Evolutionary conservation across 164 flowering plant species (phyloP).

Genomic region (Vitis labrusca): DNA sequence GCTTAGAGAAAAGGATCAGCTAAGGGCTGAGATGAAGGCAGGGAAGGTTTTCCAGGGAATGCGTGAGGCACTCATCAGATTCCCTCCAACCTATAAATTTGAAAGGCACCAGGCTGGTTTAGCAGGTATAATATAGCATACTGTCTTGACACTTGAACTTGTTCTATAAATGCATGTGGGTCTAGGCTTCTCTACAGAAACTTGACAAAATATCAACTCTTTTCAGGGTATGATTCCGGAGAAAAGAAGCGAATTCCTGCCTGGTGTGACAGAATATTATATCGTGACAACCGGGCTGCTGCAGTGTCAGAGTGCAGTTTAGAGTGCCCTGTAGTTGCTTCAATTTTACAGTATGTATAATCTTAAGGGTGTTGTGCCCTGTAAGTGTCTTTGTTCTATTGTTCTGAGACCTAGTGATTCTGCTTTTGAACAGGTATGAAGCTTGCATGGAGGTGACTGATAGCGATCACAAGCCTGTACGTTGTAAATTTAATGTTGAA

Average conservation of each 20-base stretch:
- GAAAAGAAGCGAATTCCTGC: constrained; percentile 99
- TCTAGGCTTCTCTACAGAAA: not conserved
- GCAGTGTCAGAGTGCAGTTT: constrained; percentile 64
- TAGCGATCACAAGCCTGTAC: constrained; percentile 98
- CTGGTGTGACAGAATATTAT: constrained; percentile 95
- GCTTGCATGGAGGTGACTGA: constrained; percentile 98
- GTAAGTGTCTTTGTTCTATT: not conserved
- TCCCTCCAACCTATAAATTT: constrained; percentile 99
- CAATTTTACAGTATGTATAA: constrained; percentile 57
- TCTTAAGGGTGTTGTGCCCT: not conserved
- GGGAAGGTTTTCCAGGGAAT: constrained; percentile 97
- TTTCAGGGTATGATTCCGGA: constrained; percentile 94
- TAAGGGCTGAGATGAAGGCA: constrained; percentile 90
- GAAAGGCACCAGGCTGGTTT: constrained; percentile 80
- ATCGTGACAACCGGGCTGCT: constrained; percentile 72
- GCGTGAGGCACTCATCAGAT: constrained; percentile 85
- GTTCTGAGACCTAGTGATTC: not conserved
- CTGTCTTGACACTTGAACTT: not conserved
- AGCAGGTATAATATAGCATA: constrained; percentile 52
- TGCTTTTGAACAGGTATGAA: constrained; percentile 60
- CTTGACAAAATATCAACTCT: not conserved
- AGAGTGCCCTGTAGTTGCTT: constrained; percentile 78
- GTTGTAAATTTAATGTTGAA: constrained; percentile 67
- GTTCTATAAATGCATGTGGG: not conserved
- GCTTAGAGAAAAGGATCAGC: constrained; percentile 97